Conservation (phyloP, 306 rosid species). For the Hylodesmum podocarpum region DNA sequence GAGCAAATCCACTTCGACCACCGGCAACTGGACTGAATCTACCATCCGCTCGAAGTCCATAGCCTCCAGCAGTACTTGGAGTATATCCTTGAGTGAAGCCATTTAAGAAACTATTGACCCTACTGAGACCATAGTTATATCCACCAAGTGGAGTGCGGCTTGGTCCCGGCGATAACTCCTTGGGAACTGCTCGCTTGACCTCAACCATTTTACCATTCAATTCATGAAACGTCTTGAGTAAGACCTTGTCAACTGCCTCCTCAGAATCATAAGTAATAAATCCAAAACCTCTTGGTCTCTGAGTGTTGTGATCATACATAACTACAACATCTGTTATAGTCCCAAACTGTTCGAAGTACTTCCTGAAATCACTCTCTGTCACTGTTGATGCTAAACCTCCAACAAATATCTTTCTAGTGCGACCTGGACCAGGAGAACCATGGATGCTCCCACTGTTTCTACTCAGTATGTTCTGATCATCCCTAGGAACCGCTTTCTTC, state of each 20-base stretch:
- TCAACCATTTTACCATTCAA: conserved; percentile 98
- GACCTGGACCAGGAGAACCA: conserved; percentile 88
- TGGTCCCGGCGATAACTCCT: conserved; percentile 93
- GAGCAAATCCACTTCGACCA: conserved; percentile 83
- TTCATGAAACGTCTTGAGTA: conserved; percentile 87
- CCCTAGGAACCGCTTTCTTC: conserved; percentile 97
- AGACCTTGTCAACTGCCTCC: conserved; percentile 92
- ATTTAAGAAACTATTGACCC: conserved; percentile 83
- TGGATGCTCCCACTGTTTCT: conserved; percentile 82
- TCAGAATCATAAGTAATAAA: conserved; percentile 96
- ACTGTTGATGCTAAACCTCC: conserved; percentile 98
- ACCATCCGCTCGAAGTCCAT: conserved; percentile 74
- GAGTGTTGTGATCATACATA: conserved; percentile 99
- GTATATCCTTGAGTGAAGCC: conserved; percentile 84
- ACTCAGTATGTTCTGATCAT: conserved; percentile 79
- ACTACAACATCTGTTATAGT: conserved; percentile 97
- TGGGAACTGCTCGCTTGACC: conserved; percentile 99
- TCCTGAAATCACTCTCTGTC: conserved; percentile 94
- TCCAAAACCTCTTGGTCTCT: conserved; percentile 98
- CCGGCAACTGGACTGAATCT: conserved; percentile 86
- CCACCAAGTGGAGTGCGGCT: conserved; percentile 82
- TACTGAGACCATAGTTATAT: conserved; percentile 65
- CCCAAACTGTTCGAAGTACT: conserved; percentile 94
- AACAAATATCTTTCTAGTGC: conserved; percentile 96
- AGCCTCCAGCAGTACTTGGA: conserved; percentile 74